Evolutionary conservation across 2,329 filamentous ascomycete genomes (phyloP).

Genomic region (Westerdykella sp.): DNA sequence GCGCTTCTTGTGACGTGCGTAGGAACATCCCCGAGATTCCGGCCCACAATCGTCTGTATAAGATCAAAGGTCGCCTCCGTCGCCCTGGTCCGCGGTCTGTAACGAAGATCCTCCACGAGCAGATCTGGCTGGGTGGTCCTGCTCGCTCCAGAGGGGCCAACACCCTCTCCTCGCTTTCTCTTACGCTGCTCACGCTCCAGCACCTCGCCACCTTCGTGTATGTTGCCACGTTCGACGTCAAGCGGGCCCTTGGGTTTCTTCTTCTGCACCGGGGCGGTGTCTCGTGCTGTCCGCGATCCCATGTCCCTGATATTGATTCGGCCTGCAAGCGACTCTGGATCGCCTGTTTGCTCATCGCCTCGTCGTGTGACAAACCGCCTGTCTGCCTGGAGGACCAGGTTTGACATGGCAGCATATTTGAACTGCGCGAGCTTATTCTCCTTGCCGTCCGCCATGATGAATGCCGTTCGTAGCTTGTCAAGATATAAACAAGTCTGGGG

Average conservation of each 20-base stretch:
- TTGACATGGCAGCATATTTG: conserved; percentile 99
- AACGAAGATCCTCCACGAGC: conserved; percentile 83
- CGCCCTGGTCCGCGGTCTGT: conserved; percentile 83
- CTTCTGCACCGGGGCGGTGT: conserved; percentile 70
- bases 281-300: conserved; percentile 76
- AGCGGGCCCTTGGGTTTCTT: conserved; percentile 63
- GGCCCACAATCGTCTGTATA: conserved; percentile 84
- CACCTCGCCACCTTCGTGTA: conserved; percentile 77
- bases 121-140: conserved; percentile 80
- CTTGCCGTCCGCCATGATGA: conserved; percentile 56
- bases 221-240: conserved; percentile 66
- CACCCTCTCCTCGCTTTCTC: conserved; percentile 66
- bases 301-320: conserved; percentile 91
- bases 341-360: conserved; percentile 90
- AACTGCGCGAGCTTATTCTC: conserved; percentile 81
- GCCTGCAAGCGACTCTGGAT: conserved; percentile 93
- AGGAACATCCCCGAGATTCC: conserved; percentile 83
- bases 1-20: conserved; percentile 89
- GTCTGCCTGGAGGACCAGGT: conserved; percentile 99
- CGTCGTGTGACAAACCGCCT: conserved; percentile 88
- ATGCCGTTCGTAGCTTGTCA: conserved; percentile 17
- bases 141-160: conserved; percentile 62
- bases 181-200: conserved; percentile 79
- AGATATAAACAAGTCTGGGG: neutral
- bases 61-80: conserved; percentile 92